Base-by-base conservation (phyloP, 2,329 filamentous ascomycete species). In the Helotiales sp. region DNA sequence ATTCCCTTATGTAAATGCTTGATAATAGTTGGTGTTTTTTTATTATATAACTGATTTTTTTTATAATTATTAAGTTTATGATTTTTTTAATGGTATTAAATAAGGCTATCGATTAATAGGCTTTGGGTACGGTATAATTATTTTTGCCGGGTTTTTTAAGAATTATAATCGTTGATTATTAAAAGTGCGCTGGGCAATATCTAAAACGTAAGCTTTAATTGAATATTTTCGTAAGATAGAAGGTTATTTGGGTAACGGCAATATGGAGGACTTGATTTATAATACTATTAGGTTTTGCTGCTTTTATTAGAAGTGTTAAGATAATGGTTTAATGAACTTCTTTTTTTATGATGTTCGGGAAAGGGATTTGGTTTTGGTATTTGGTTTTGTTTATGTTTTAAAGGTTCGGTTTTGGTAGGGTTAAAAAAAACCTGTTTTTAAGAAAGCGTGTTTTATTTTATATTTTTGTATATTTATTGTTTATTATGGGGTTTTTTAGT, bases 1-100 rank as follows among this genome's bases (percentile, higher is more conserved):
- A 65, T n/a, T 70, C 74, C 17, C 75, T 75, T 15, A 76, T 74
- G 37, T 78, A 70, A 76, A 61, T n/a, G 73, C 72, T 28, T 74
- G 61, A 40, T 17, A 68, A 37, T 30, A 69, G 32, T 28, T 63
- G 13, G 26, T 69, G 37, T 26, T 1, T 43, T 24, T 69, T 54
- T 26, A 30, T 37, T 11, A 57, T 13, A 40, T 66, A 66, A 28
- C 37, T 63, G 26, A 69, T 54, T 55, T 60, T 24, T 17, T 28
- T 65, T 28, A 54, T 47, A 15, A 69, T 52, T 1, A 68, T 60
- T 22, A 40, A 28, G 47, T 68, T 50, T 20, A 68, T 65, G 34
- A 67, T 22, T 43, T 65, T 70, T 0, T 58, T 43, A 3, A 70
- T 62, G 6, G 62, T 70, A 30, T 66, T 70, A 11, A 70, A 49